These are phyloP conservation scores for Ceratorhiza oryzae-sativae DNA, from an alignment of 1,284 basidiomycete genomes.

Conservation along the genomic window DNA sequence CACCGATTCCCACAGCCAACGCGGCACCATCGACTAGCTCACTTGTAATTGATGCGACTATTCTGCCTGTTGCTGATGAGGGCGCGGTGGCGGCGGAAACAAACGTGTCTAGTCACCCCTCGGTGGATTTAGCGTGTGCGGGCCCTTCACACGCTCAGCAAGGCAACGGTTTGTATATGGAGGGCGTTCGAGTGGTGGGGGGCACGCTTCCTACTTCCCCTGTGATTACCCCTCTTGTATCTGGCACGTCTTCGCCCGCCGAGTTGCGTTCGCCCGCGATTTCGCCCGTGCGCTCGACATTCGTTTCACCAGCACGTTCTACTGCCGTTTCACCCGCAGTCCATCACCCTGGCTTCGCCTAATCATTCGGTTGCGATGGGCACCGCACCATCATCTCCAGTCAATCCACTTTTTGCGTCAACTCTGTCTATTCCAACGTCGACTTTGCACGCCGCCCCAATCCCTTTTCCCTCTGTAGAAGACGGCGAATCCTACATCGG, in stretches of 20 bases:
- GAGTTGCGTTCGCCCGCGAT: conserved; percentile 2
- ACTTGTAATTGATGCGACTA: conserved; percentile 9
- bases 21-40: conserved; percentile 1
- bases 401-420: not conserved
- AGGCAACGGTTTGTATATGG: conserved; percentile 24
- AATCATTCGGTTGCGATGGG: conserved; percentile 9
- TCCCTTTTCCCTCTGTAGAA: conserved; percentile 15
- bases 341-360: not conserved
- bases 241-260: not conserved
- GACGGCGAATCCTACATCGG: conserved; percentile 10
- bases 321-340: conserved; percentile 16
- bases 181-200: not conserved
- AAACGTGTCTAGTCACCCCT: not conserved
- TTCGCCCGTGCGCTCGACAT: conserved; percentile 16
- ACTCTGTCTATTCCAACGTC: conserved; percentile 4
- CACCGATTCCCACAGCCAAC: not conserved
- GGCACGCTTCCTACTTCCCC: conserved; percentile 8
- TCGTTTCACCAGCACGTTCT: conserved; percentile 21
- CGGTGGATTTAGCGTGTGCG: not conserved
- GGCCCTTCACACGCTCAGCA: conserved; percentile 22
- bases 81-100: conserved; percentile 13
- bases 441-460: not conserved
- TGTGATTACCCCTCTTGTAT: not conserved
- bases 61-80: conserved; percentile 1
- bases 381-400: conserved; percentile 18